phyloP scores from a whole-genome alignment of 352 stramenopile species.

The Globisporangium nodosum region DNA sequence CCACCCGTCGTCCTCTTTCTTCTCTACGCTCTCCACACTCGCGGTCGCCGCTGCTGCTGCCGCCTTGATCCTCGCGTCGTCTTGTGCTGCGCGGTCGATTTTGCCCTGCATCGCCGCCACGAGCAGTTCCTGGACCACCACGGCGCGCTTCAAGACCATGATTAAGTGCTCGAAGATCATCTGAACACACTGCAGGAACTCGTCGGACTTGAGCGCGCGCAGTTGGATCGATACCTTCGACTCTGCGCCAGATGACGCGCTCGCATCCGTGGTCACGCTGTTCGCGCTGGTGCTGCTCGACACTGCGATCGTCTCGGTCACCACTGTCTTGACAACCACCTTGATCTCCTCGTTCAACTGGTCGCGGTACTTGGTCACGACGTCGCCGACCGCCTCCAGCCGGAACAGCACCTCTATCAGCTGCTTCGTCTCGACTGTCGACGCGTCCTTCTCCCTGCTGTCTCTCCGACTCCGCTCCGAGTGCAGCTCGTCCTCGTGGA shows the following conservation, averaged over 20 bases:
- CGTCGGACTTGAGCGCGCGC: slow-evolving; percentile 68
- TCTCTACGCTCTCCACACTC: not conserved
- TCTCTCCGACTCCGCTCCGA: slow-evolving; percentile 4
- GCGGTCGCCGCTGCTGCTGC: slow-evolving; percentile 8
- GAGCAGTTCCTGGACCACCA: slow-evolving; percentile 71
- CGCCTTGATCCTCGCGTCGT: slow-evolving; percentile 24
- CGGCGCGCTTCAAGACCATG: slow-evolving; percentile 72
- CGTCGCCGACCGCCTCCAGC: slow-evolving; percentile 61
- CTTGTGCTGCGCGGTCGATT: slow-evolving; percentile 37
- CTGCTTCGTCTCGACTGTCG: slow-evolving; percentile 38
- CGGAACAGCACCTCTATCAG: slow-evolving; percentile 74
- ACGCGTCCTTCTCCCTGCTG: slow-evolving; percentile 22
- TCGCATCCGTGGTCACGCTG: slow-evolving; percentile 1
- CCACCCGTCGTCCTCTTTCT: slow-evolving; percentile 19
- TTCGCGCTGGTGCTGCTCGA: slow-evolving; percentile 43
- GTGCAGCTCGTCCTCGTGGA: slow-evolving; percentile 45
- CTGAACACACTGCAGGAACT: slow-evolving; percentile 84
- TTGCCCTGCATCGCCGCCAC: slow-evolving; percentile 72
- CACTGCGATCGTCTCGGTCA: slow-evolving; percentile 83
- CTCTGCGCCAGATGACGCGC: slow-evolving; percentile 22
- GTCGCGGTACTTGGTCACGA: slow-evolving; percentile 72
- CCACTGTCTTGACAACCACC: slow-evolving; percentile 82
- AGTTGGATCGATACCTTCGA: slow-evolving; percentile 85
- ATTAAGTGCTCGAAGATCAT: slow-evolving; percentile 89
- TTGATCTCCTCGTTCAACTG: slow-evolving; percentile 85